These are phyloP conservation scores for Paramecium biaurelia DNA, from an alignment of 73 alveolate species.

Conservation along the genomic window DNA sequence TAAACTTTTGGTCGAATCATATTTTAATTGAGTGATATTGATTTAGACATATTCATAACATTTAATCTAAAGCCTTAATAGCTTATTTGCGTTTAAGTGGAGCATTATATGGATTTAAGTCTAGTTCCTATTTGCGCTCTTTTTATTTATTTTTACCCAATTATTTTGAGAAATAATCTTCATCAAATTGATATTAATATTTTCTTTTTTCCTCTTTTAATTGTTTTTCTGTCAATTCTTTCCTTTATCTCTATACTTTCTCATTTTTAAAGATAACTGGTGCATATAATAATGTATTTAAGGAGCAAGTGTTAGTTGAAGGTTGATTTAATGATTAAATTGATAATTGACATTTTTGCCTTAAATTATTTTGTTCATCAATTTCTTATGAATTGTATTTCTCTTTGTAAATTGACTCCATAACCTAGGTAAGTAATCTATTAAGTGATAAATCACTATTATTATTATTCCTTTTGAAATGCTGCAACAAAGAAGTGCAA, in stretches of 20 bases:
- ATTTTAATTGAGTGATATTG: slow-evolving; percentile 78
- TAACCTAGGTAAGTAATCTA: neutral
- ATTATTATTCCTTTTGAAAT: neutral
- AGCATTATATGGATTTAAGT: neutral
- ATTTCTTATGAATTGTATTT: neutral
- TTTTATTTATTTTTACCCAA: neutral
- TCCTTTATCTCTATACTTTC: neutral
- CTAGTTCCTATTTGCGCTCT: neutral
- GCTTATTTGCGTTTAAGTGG: neutral
- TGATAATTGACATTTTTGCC: neutral
- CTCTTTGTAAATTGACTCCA: neutral
- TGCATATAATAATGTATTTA: neutral
- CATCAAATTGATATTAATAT: slow-evolving; percentile 20
- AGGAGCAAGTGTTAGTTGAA: neutral
- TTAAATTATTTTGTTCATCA: neutral
- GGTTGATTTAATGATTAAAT: neutral
- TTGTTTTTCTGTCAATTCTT: neutral
- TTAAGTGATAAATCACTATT: neutral
- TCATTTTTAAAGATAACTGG: neutral
- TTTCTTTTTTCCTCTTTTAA: neutral
- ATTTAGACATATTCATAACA: neutral
- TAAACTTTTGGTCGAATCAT: slow-evolving; percentile 92
- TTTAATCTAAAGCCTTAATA: neutral
- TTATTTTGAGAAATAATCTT: neutral
- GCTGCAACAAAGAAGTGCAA: neutral